phyloP scores from a whole-genome alignment of 345 rosid species.

The Rubroshorea leprosula region DNA sequence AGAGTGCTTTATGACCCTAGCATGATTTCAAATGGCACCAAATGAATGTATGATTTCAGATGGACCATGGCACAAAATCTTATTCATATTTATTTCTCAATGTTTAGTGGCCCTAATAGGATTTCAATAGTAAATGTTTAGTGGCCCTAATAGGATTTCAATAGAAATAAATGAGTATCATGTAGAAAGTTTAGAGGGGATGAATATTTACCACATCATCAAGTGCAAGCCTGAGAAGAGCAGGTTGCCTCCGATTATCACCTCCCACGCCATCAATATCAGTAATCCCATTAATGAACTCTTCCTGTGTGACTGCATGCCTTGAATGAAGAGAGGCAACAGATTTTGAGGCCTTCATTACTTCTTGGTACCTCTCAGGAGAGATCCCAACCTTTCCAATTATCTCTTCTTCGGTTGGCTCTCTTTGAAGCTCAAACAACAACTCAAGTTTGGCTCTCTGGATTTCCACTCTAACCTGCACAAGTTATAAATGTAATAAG shows the following conservation, averaged over 20 bases:
- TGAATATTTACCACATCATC: conserved; percentile 74
- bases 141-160: no score
- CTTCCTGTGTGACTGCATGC: conserved; percentile 77
- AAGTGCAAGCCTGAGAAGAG: conserved; percentile 92
- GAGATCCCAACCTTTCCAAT: conserved; percentile 57
- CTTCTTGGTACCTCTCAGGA: conserved; percentile 78
- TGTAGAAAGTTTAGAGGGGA: not conserved
- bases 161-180: not conserved
- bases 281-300: conserved; percentile 62
- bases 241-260: conserved; percentile 60
- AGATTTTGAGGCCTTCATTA: conserved; percentile 66
- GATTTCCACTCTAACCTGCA: conserved; percentile 76
- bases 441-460: conserved; percentile 66
- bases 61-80: not conserved
- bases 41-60: not conserved
- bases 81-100: no score
- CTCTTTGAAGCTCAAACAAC: conserved; percentile 52
- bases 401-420: conserved; percentile 72
- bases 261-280: conserved; percentile 69
- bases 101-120: no score
- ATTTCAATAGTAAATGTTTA: not conserved
- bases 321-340: conserved; percentile 69
- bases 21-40: no score
- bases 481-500: conserved; percentile 7
- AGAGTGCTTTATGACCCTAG: no score